phyloP scores from a whole-genome alignment of 257 asterid genomes.

The Penstemon eatonii region DNA sequence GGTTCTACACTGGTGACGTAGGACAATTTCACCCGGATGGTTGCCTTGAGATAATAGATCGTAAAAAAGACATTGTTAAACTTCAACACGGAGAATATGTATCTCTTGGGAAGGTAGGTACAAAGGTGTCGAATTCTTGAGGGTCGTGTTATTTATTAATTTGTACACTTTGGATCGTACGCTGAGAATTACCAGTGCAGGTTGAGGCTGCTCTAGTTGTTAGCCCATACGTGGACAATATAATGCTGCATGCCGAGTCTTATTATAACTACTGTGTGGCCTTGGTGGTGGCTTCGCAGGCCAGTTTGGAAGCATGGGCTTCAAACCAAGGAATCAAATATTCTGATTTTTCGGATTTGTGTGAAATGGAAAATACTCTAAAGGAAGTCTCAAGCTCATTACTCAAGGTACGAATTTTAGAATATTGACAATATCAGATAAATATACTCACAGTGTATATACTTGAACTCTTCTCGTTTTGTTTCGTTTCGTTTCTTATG shows the following conservation, averaged over 20 bases:
- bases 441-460: background rate
- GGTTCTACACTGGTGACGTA: conserved; percentile 93
- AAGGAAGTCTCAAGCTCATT: conserved; percentile 77
- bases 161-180: background rate
- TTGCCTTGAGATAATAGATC: conserved; percentile 94
- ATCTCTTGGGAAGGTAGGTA: conserved; percentile 97
- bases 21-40: conserved; percentile 91
- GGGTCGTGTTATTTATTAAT: background rate
- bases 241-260: conserved; percentile 92
- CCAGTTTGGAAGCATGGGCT: conserved; percentile 84
- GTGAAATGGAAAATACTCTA: conserved; percentile 60
- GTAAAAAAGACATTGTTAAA: conserved; percentile 91
- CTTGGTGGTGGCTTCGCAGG: conserved; percentile 77
- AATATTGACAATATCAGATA: background rate
- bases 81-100: conserved; percentile 99
- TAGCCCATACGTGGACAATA: conserved; percentile 75
- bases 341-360: conserved; percentile 66
- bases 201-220: conserved; percentile 77
- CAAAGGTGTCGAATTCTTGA: background rate
- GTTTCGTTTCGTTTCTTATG: background rate
- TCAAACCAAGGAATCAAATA: conserved; percentile 51
- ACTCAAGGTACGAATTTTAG: conserved; percentile 54
- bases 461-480: background rate
- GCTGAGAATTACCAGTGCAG: conserved; percentile 42
- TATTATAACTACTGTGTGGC: conserved; percentile 86